Base-by-base conservation (phyloP, 106 monocot genomes). In the Allium sativum region DNA sequence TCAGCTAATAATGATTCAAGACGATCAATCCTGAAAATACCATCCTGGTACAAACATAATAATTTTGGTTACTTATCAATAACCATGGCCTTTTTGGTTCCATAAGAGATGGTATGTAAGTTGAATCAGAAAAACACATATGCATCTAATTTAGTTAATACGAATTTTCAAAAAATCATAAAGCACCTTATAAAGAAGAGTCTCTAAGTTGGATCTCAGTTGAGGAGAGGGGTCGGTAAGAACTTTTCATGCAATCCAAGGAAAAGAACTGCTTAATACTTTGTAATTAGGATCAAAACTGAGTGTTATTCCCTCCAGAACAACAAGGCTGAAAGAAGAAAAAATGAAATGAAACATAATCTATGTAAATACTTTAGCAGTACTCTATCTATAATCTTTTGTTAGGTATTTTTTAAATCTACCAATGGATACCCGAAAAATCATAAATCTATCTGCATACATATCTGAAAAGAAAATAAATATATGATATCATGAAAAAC, bases 161-260 rank as follows among this genome's bases (percentile, higher is more conserved):
- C 19, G 61, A 45, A 10, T 61, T 7, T 61, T 16, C 17, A 47
- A 45, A 48, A 62, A 47, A 48, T 13, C 20, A 62, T 15, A 53
- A 11, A 44, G 40, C 9, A 87, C 96, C 93, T 84, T 77, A 69
- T 96, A 96, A 64, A 96, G 87, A 42, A 96, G 96, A 67, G 79
- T 76, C 64, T 85, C 69, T 61, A 96, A 78, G 70, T 84, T 91
- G 66, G 87, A 84, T 53, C 63, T 81, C 43, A 96, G 96, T 52
- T 96, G 77, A 8, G 87, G 82, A 70, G 91, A 90, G 64, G 61
- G 79, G 21, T 96, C 91, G 52, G 96, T 91, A 15, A 96, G 82
- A 48, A 96, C 87, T 85, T 96, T 91, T 74, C 96, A 84, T 65
- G 96, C 96, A 74, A 96, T 96, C 96, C 96, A 96, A 31, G 96